These are phyloP conservation scores for Lichtheimia ornata DNA, from an alignment of 371 early-diverging fungal species.

Conservation along the genomic window DNA sequence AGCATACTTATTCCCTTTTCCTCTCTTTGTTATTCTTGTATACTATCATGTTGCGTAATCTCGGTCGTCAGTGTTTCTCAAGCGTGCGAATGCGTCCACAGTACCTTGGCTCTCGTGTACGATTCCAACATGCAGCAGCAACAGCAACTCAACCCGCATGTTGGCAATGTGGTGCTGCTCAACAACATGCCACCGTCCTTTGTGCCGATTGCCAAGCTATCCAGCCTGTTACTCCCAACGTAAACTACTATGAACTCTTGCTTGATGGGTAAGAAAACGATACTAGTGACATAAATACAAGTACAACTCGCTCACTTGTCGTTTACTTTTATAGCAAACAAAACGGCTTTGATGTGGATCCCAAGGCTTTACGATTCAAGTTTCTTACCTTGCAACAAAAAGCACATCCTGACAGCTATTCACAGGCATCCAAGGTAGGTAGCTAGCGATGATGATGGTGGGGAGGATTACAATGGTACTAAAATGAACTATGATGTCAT, in stretches of 20 bases:
- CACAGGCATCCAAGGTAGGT: conserved; percentile 64
- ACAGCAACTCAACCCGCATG: background rate
- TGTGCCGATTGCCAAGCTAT: conserved; percentile 69
- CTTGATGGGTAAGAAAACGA: conserved; percentile 23
- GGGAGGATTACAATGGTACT: background rate
- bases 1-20: too few relatives aligned
- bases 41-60: too few relatives aligned
- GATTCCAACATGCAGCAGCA: background rate
- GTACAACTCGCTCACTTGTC: background rate
- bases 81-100: background rate
- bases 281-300: background rate
- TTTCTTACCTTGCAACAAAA: conserved; percentile 80
- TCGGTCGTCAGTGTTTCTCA: too few relatives aligned
- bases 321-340: conserved; percentile 45
- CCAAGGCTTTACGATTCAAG: conserved; percentile 56
- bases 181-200: conserved; percentile 26
- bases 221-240: conserved; percentile 62
- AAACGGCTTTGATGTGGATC: conserved; percentile 70
- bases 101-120: background rate
- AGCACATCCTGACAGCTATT: conserved; percentile 87
- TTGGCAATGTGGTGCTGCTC: conserved; percentile 6
- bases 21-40: too few relatives aligned
- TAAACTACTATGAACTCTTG: conserved; percentile 71
- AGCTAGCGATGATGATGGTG: background rate
- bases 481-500: background rate